Evolutionary conservation across 1,139 yeast species (phyloP).

Genomic region (Taphrina populina): DNA sequence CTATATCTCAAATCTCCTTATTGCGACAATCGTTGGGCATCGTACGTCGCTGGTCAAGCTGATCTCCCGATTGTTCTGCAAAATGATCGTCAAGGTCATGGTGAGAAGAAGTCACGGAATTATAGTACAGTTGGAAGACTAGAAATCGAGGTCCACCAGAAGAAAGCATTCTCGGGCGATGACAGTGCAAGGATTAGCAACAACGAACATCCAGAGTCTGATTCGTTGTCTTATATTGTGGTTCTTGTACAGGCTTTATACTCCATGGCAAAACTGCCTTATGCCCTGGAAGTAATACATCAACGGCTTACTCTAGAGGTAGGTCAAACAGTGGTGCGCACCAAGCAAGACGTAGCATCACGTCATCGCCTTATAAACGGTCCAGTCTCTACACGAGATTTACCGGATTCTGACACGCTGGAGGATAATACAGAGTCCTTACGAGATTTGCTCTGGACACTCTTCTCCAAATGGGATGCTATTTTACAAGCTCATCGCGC

Average conservation of each 20-base stretch:
- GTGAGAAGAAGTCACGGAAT: slow-evolving; percentile 4
- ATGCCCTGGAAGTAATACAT: slow-evolving; percentile 57
- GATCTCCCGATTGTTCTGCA: slow-evolving; percentile 51
- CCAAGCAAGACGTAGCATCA: slow-evolving; percentile 61
- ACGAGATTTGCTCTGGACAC: slow-evolving; percentile 35
- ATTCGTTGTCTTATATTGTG: slow-evolving; percentile 59
- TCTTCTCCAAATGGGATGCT: slow-evolving; percentile 35
- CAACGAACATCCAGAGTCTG: slow-evolving; percentile 48
- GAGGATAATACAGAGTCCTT: slow-evolving; percentile 16
- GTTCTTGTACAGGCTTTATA: slow-evolving; percentile 59
- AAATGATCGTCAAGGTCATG: slow-evolving; percentile 1
- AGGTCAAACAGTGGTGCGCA: slow-evolving; percentile 57
- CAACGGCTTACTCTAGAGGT: slow-evolving; percentile 54
- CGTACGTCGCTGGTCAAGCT: slow-evolving; percentile 42
- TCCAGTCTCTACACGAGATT: not conserved
- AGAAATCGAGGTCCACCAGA: slow-evolving; percentile 15
- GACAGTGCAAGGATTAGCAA: slow-evolving; percentile 17
- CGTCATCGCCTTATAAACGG: slow-evolving; percentile 17
- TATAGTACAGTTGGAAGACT: not conserved
- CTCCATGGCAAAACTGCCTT: slow-evolving; percentile 62
- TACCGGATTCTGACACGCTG: not conserved
- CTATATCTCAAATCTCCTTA: slow-evolving; percentile 61
- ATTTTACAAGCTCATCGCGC: slow-evolving; percentile 33
- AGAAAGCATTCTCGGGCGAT: not conserved
- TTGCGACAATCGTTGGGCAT: slow-evolving; percentile 45